Conservation (phyloP, 495 filamentous ascomycete species). For the Podospora tetraspora region DNA sequence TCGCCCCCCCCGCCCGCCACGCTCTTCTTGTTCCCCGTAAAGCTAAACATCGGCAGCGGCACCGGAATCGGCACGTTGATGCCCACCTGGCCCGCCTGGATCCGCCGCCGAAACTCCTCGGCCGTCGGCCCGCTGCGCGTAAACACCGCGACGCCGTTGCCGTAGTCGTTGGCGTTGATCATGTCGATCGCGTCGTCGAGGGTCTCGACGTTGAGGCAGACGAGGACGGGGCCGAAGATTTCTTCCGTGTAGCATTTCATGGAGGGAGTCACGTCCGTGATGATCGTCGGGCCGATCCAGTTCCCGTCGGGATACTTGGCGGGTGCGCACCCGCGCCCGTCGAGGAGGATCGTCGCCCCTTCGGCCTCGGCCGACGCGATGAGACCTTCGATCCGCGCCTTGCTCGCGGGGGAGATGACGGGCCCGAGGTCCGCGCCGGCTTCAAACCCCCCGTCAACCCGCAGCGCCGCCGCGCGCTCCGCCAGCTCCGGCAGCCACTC, state of each 20-base stretch:
- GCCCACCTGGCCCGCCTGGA: slow-evolving; percentile 74
- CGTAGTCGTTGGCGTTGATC: slow-evolving; percentile 62
- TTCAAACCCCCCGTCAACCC: slow-evolving; percentile 92
- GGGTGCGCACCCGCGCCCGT: slow-evolving; percentile 83
- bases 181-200: slow-evolving; percentile 70
- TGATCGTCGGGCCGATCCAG: slow-evolving; percentile 92
- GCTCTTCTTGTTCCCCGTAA: slow-evolving; percentile 97
- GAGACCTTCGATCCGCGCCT: slow-evolving; percentile 79
- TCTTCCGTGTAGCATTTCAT: slow-evolving; percentile 97
- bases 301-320: slow-evolving; percentile 95
- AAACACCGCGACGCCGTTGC: slow-evolving; percentile 63
- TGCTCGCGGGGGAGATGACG: slow-evolving; percentile 89
- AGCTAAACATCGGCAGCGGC: slow-evolving; percentile 91
- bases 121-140: slow-evolving; percentile 57
- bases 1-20: slow-evolving; percentile 91
- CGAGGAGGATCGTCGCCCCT: slow-evolving; percentile 90
- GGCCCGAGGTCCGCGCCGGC: slow-evolving; percentile 92
- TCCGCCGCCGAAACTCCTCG: slow-evolving; percentile 54
- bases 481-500: slow-evolving; percentile 89
- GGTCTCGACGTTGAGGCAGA: slow-evolving; percentile 76
- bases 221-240: slow-evolving; percentile 94
- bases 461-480: slow-evolving; percentile 82
- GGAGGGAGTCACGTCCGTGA: slow-evolving; percentile 81
- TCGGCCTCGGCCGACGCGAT: slow-evolving; percentile 88
- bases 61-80: slow-evolving; percentile 83